phyloP scores from a whole-genome alignment of 306 rosid genomes.

The Castanospermum australe region DNA sequence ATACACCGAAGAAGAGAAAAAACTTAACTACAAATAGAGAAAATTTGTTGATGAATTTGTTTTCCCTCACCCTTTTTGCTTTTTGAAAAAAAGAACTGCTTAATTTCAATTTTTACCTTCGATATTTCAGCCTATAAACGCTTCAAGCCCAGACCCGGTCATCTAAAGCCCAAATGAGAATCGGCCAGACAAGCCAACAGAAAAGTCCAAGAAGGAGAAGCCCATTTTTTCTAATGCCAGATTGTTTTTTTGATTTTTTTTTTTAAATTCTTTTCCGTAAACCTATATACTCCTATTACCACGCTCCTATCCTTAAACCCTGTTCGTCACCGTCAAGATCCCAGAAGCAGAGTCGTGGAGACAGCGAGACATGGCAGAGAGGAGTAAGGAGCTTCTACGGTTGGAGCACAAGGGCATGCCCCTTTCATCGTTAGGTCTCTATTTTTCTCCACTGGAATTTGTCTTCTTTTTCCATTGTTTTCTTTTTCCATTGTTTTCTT shows the following conservation, averaged over 20 bases:
- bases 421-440: slow-evolving; percentile 52
- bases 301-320: not conserved
- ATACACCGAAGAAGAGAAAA: too few species aligned
- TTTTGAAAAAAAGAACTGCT: too few species aligned
- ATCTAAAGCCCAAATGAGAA: too few species aligned
- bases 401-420: slow-evolving; percentile 54
- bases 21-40: too few species aligned
- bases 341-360: not conserved
- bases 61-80: too few species aligned
- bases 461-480: not conserved
- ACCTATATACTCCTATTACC: not conserved
- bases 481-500: not conserved
- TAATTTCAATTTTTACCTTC: too few species aligned
- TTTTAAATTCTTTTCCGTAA: too few species aligned
- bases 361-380: slow-evolving; percentile 39
- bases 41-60: too few species aligned
- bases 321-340: not conserved
- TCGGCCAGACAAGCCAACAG: too few species aligned
- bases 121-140: too few species aligned
- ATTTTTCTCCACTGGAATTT: not conserved
- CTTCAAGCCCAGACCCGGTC: too few species aligned
- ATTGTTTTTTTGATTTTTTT: not conserved
- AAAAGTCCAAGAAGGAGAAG: not conserved
- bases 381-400: slow-evolving; percentile 76
- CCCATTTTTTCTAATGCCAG: not conserved